Percentiles rank a stretch among this genome's conserved stretches.
phyloP scores from a whole-genome alignment of 306 rosid species.

The Myrica gale region DNA sequence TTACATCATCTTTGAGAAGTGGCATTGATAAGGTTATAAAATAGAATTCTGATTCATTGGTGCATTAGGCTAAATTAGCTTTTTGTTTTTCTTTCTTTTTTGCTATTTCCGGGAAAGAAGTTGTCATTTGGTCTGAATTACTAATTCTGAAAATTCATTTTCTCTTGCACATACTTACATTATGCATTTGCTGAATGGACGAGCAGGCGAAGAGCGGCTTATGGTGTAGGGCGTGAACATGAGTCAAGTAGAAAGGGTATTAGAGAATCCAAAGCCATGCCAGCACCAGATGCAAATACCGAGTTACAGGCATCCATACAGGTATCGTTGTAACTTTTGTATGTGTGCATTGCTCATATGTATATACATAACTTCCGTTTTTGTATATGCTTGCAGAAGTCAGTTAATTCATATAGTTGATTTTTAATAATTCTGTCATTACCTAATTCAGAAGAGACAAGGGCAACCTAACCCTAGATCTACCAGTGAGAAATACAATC shows the following conservation, averaged over 20 bases:
- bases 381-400: neutral
- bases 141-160: neutral
- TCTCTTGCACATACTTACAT: slow-evolving; percentile 10
- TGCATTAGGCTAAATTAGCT: neutral
- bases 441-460: slow-evolving; percentile 44
- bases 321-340: slow-evolving; percentile 36
- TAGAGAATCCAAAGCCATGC: slow-evolving; percentile 45
- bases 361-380: neutral
- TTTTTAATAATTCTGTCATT: slow-evolving; percentile 3
- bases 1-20: neutral
- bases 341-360: slow-evolving; percentile 10
- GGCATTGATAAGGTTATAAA: neutral
- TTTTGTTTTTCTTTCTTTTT: no score
- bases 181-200: slow-evolving; percentile 25
- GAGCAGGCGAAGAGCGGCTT: slow-evolving; percentile 48
- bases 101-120: neutral
- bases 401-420: neutral
- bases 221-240: slow-evolving; percentile 39
- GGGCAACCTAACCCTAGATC: slow-evolving; percentile 38
- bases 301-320: slow-evolving; percentile 45
- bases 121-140: slow-evolving; percentile 10
- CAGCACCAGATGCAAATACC: slow-evolving; percentile 55
- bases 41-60: neutral
- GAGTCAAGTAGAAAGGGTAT: slow-evolving; percentile 35
- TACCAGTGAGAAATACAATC: slow-evolving; percentile 50